A percentile compares a stretch with the other conserved stretches of the same genome.
Conservation (phyloP, 225 moss, liverwort and hornwort genomes). For the Pleurozium schreberi region DNA sequence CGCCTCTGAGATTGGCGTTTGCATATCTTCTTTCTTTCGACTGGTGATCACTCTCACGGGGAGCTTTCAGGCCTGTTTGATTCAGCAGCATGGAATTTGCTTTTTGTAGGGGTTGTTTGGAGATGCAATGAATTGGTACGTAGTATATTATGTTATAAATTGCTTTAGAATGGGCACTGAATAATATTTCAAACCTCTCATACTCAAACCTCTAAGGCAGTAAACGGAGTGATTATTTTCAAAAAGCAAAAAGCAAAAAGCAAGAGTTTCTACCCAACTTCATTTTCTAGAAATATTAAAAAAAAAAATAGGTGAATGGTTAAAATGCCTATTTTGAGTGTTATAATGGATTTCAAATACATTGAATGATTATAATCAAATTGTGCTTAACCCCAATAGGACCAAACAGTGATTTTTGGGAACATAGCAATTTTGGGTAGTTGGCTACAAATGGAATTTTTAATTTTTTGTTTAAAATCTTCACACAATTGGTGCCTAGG, state of each 20-base stretch:
- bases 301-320: no score
- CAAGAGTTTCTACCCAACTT: background rate
- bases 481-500: no score
- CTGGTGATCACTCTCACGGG: background rate
- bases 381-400: no score
- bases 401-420: no score
- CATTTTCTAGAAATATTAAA: background rate
- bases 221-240: background rate
- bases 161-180: background rate
- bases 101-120: background rate
- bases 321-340: accelerated
- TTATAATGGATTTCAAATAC: background rate
- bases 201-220: background rate
- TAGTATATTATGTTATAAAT: background rate
- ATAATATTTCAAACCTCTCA: background rate
- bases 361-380: background rate
- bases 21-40: no score
- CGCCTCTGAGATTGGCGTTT: background rate
- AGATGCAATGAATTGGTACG: background rate
- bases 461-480: no score
- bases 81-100: background rate
- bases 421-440: no score
- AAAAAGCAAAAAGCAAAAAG: no score
- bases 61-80: background rate
- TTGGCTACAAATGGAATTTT: no score